Conservation (phyloP, 352 stramenopile species). For the Phytopythium sindhum region DNA sequence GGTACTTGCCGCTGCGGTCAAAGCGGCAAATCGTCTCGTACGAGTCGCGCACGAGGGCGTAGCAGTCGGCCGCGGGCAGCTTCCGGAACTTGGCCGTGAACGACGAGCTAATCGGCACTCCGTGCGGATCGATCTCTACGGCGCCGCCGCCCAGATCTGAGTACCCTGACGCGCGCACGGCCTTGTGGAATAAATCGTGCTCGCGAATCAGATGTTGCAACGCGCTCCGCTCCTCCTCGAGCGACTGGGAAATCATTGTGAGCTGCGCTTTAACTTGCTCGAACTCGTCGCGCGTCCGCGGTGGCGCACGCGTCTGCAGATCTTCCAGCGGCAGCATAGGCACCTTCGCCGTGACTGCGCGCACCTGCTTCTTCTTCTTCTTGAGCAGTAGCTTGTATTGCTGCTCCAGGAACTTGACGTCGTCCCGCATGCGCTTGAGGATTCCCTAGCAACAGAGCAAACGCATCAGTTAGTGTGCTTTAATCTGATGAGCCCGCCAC, state of each 20-base stretch:
- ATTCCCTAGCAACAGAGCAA: conserved; percentile 12
- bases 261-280: conserved; percentile 33
- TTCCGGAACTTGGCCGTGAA: conserved; percentile 21
- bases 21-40: conserved; percentile 48
- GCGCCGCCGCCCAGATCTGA: conserved; percentile 5
- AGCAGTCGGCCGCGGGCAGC: conserved; percentile 25
- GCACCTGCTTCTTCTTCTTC: conserved; percentile 20
- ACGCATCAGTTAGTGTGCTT: neutral
- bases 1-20: conserved; percentile 28
- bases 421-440: conserved; percentile 39
- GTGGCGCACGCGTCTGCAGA: neutral
- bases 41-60: conserved; percentile 53
- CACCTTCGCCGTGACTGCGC: conserved; percentile 5
- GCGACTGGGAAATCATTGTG: conserved; percentile 26
- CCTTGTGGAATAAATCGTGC: conserved; percentile 32
- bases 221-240: conserved; percentile 39
- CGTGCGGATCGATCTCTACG: conserved; percentile 10
- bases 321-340: conserved; percentile 10
- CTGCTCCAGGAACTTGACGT: conserved; percentile 45
- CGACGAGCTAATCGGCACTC: conserved; percentile 34
- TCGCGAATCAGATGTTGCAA: conserved; percentile 27
- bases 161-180: conserved; percentile 16
- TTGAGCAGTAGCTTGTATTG: conserved; percentile 30
- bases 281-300: conserved; percentile 12
- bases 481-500: no score